Percentiles rank a stretch among this genome's conserved stretches.
phyloP scores from a whole-genome alignment of 148 eudicot species.

The Mesembryanthemum crystallinum region DNA sequence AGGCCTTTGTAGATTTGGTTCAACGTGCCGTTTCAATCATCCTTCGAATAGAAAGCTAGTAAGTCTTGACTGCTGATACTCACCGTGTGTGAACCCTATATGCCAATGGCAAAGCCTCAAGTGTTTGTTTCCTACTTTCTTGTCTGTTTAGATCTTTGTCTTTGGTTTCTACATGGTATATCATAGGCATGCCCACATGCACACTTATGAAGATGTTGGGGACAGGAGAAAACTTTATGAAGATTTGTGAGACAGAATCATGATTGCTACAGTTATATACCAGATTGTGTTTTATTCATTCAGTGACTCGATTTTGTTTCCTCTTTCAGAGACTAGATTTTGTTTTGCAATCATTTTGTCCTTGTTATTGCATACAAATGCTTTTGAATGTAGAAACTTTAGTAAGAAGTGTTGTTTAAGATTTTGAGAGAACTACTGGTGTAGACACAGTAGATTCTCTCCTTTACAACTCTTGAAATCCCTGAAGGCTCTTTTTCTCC shows the following conservation, averaged over 20 bases:
- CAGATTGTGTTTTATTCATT: conserved; percentile 17
- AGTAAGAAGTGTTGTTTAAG: conserved; percentile 1
- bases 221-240: conserved; percentile 22
- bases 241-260: conserved; percentile 28
- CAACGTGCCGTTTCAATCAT: conserved; percentile 87
- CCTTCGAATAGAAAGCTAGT: conserved; percentile 90
- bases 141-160: conserved; percentile 17
- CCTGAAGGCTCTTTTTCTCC: background rate
- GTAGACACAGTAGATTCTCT: background rate
- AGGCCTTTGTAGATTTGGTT: conserved; percentile 92
- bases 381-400: background rate
- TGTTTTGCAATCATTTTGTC: conserved; percentile 18
- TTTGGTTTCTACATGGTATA: background rate
- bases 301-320: conserved; percentile 10
- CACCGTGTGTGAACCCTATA: conserved; percentile 7
- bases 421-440: no score
- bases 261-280: conserved; percentile 16
- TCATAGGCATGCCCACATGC: conserved; percentile 12
- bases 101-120: conserved; percentile 8
- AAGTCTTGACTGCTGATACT: conserved; percentile 23
- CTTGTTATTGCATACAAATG: conserved; percentile 18
- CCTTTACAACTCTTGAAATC: conserved; percentile 3
- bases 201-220: conserved; percentile 10
- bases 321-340: background rate
- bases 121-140: conserved; percentile 17